phyloP scores from a whole-genome alignment of 768 basidiomycete species.

The Pilatotrama ljubarskyi region DNA sequence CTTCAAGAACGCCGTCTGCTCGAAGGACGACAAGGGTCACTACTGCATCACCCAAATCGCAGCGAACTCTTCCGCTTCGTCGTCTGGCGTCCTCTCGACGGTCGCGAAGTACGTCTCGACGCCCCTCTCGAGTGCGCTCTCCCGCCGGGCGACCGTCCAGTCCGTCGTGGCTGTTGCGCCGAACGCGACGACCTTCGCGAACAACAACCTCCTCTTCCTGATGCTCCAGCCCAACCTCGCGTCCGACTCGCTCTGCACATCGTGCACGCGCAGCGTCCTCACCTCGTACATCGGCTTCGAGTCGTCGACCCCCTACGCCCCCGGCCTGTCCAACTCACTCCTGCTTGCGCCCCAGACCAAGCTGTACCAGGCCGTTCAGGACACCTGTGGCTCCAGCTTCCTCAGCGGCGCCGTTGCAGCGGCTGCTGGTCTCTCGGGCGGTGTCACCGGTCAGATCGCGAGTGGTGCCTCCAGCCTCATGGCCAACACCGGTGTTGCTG shows the following conservation, averaged over 20 bases:
- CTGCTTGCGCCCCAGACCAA: slow-evolving; percentile 64
- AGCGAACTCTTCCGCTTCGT: slow-evolving; percentile 27
- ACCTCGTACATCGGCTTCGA: slow-evolving; percentile 79
- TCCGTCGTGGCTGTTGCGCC: slow-evolving; percentile 40
- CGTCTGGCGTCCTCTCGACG: slow-evolving; percentile 16
- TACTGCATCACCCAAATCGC: slow-evolving; percentile 66
- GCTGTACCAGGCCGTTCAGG: slow-evolving; percentile 63
- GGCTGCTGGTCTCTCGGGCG: slow-evolving; percentile 56
- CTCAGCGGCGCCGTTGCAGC: slow-evolving; percentile 65
- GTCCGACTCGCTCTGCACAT: slow-evolving; percentile 64
- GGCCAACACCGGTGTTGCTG: slow-evolving; percentile 31
- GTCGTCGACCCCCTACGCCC: slow-evolving; percentile 67
- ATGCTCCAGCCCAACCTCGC: slow-evolving; percentile 59
- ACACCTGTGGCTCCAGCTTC: slow-evolving; percentile 73
- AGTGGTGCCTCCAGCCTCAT: slow-evolving; percentile 31
- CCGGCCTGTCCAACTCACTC: slow-evolving; percentile 64
- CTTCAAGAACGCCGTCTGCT: slow-evolving; percentile 66
- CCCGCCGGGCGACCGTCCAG: slow-evolving; percentile 31
- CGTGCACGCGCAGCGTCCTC: slow-evolving; percentile 80
- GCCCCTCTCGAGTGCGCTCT: slow-evolving; percentile 16
- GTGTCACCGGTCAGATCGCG: slow-evolving; percentile 34
- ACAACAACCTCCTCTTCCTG: slow-evolving; percentile 77
- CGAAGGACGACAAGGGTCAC: slow-evolving; percentile 66
- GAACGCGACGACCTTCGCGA: slow-evolving; percentile 53
- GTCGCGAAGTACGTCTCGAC: slow-evolving; percentile 31